phyloP scores from a whole-genome alignment of 2,329 filamentous ascomycete genomes.

The Venturia pyrina region DNA sequence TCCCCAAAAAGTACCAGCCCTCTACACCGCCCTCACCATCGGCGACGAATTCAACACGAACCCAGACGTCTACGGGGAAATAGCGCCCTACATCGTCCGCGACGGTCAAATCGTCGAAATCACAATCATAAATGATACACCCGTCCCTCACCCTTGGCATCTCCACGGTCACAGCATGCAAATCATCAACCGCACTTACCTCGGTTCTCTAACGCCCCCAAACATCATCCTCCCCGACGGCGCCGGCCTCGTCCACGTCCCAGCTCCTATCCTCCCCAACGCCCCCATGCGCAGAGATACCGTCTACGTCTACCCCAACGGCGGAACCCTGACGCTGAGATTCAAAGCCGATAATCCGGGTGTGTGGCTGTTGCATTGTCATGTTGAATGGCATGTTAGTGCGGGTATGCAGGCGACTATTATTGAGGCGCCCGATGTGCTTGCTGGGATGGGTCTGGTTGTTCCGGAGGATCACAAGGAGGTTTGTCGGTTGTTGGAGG shows the following conservation, averaged over 20 bases:
- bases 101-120: slow-evolving; percentile 59
- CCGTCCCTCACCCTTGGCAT: slow-evolving; percentile 61
- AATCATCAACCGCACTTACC: slow-evolving; percentile 31
- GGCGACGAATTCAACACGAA: slow-evolving; percentile 36
- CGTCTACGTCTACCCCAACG: slow-evolving; percentile 42
- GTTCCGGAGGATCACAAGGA: slow-evolving; percentile 49
- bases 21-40: slow-evolving; percentile 65
- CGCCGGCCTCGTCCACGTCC: not conserved
- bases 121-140: slow-evolving; percentile 64
- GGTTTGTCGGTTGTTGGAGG: slow-evolving; percentile 42
- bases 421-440: slow-evolving; percentile 40
- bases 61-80: slow-evolving; percentile 38
- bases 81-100: slow-evolving; percentile 52
- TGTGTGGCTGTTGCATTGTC: slow-evolving; percentile 19
- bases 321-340: slow-evolving; percentile 46
- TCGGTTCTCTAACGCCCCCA: slow-evolving; percentile 14
- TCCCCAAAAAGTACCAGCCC: slow-evolving; percentile 62
- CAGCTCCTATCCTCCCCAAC: slow-evolving; percentile 19
- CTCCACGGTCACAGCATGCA: slow-evolving; percentile 72
- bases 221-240: not conserved
- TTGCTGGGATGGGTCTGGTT: slow-evolving; percentile 46
- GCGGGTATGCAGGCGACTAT: slow-evolving; percentile 33
- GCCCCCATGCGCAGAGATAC: slow-evolving; percentile 43
- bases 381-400: slow-evolving; percentile 27
- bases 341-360: slow-evolving; percentile 46